Percentiles rank a stretch among this genome's conserved stretches.
These are phyloP conservation scores for Mycena crocata DNA, from an alignment of 768 basidiomycete species.

Conservation along the genomic window DNA sequence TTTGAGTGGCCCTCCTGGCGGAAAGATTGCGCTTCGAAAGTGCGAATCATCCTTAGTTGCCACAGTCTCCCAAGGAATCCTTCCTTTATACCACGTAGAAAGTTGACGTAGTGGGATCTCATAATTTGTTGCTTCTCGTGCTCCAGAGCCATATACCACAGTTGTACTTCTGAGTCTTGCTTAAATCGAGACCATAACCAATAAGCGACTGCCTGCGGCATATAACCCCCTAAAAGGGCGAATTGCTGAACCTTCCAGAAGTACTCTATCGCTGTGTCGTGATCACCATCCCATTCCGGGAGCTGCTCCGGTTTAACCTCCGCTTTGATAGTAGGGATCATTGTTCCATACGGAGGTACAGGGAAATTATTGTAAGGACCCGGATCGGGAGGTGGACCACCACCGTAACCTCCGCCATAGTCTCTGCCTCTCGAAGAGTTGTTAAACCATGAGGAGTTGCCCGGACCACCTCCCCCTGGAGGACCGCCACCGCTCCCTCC, in stretches of 20 bases:
- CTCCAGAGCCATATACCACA: background rate
- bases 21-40: background rate
- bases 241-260: background rate
- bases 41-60: background rate
- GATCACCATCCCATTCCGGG: background rate
- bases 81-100: background rate
- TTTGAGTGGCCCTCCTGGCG: background rate
- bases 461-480: too few species aligned
- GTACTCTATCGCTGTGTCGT: background rate
- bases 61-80: background rate
- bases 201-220: background rate
- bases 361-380: background rate
- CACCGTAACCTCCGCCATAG: too few species aligned
- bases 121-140: background rate
- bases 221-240: background rate
- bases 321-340: background rate
- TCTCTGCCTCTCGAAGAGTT: too few species aligned
- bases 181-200: background rate
- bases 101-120: background rate
- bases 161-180: background rate
- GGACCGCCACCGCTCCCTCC: background rate
- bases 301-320: background rate
- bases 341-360: background rate
- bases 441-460: too few species aligned
- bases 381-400: too few species aligned